Conservation (phyloP, 2,329 filamentous ascomycete species). For the Aspergillus fumigatus region DNA sequence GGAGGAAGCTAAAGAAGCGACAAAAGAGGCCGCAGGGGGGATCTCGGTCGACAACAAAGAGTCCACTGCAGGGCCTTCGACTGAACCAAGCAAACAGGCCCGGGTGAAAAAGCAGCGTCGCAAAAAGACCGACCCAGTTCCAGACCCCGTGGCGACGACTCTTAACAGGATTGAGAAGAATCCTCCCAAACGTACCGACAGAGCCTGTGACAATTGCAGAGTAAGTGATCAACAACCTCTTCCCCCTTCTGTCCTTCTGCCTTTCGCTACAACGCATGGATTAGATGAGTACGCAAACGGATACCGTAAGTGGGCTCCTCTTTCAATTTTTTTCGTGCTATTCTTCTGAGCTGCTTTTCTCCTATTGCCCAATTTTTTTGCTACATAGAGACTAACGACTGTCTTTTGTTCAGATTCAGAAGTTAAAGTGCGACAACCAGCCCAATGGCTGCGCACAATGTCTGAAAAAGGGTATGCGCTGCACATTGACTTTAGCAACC, state of each 20-base stretch:
- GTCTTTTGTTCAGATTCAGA: conserved; percentile 12
- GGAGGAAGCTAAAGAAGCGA: neutral
- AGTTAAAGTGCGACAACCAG: conserved; percentile 21
- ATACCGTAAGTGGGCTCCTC: neutral
- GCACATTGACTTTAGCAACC: conserved; percentile 22
- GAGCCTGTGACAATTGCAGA: conserved; percentile 29
- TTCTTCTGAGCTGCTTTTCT: neutral
- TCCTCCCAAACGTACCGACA: conserved; percentile 12
- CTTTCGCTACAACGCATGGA: neutral
- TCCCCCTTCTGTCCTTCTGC: neutral
- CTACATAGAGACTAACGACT: neutral
- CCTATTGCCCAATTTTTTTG: neutral
- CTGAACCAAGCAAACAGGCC: conserved; percentile 49
- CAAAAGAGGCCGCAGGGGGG: neutral
- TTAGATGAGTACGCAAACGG: neutral
- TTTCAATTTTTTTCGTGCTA: neutral
- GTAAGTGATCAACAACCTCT: conserved; percentile 10
- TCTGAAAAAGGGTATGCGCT: conserved; percentile 6
- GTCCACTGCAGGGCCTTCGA: neutral
- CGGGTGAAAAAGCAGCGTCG: conserved; percentile 12
- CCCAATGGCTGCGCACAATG: conserved; percentile 17
- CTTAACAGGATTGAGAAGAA: conserved; percentile 11
- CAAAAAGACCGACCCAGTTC: conserved; percentile 17
- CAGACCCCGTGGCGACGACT: conserved; percentile 19
- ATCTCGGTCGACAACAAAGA: neutral